Evolutionary conservation across 495 filamentous ascomycete species (phyloP).

Genomic region (Amorphotheca resinae): DNA sequence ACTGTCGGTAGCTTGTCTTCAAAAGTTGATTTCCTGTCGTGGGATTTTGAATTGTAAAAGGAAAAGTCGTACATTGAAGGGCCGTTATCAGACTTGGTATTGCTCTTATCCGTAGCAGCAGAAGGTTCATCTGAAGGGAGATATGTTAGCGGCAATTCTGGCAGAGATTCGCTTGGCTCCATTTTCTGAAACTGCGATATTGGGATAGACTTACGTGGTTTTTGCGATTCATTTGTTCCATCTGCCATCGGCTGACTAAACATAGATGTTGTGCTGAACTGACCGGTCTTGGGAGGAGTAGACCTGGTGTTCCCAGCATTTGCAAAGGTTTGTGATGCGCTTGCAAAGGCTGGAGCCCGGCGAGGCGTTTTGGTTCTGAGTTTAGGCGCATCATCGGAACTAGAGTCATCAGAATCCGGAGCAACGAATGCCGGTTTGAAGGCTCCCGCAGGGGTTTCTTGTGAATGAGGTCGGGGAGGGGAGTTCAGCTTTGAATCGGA

Average conservation of each 20-base stretch:
- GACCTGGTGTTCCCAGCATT: not conserved
- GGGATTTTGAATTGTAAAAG: slow-evolving; percentile 1
- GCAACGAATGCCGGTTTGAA: not conserved
- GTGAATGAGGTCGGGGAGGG: slow-evolving; percentile 7
- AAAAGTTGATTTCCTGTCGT: not conserved
- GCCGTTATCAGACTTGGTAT: slow-evolving; percentile 7
- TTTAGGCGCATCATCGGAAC: slow-evolving; percentile 9
- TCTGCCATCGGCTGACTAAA: not conserved
- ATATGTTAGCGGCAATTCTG: slow-evolving; percentile 10
- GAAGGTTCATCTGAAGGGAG: slow-evolving; percentile 17
- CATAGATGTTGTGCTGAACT: not conserved
- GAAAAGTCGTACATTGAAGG: slow-evolving; percentile 34
- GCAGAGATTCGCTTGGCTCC: slow-evolving; percentile 10
- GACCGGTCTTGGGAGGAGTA: not conserved
- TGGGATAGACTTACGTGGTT: slow-evolving; percentile 12
- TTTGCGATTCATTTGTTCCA: not conserved
- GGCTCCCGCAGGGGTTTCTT: not conserved
- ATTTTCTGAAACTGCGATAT: slow-evolving; percentile 12
- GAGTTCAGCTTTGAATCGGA: slow-evolving; percentile 12
- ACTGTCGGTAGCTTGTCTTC: not conserved
- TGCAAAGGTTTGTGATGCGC: not conserved
- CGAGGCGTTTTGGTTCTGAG: not conserved
- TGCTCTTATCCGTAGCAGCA: slow-evolving; percentile 7
- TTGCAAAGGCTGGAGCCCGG: not conserved
- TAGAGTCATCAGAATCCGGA: slow-evolving; percentile 1